phyloP scores from a whole-genome alignment of 768 basidiomycete species.

The Termitomyces sp. region DNA sequence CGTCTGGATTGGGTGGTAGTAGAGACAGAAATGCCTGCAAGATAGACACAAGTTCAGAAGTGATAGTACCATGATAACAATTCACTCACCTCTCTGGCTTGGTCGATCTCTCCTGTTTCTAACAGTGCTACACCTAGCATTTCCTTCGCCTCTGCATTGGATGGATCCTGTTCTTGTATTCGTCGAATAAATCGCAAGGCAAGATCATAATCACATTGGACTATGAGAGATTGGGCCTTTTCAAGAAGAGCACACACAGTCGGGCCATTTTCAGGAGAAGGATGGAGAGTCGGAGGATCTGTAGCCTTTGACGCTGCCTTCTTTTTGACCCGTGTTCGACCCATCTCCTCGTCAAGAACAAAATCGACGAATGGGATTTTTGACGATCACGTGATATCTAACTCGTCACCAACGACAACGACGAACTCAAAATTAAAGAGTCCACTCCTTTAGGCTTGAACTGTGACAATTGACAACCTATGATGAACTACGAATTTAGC shows the following conservation, averaged over 20 bases:
- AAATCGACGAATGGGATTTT: slow-evolving; percentile 14
- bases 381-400: slow-evolving; percentile 22
- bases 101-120: slow-evolving; percentile 72
- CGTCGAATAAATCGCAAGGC: slow-evolving; percentile 68
- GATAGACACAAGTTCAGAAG: not conserved
- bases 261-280: slow-evolving; percentile 26
- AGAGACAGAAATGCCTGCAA: slow-evolving; percentile 55
- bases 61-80: not conserved
- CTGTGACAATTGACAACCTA: not conserved
- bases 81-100: slow-evolving; percentile 57
- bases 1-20: slow-evolving; percentile 55
- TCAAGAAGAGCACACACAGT: slow-evolving; percentile 53
- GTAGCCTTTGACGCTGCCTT: slow-evolving; percentile 30
- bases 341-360: slow-evolving; percentile 32
- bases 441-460: not conserved
- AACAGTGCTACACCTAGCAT: slow-evolving; percentile 75
- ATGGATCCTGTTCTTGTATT: slow-evolving; percentile 56
- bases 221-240: slow-evolving; percentile 76
- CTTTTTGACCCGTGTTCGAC: slow-evolving; percentile 47
- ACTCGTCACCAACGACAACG: not conserved
- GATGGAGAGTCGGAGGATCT: slow-evolving; percentile 15
- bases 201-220: slow-evolving; percentile 81
- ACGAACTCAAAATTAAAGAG: not conserved
- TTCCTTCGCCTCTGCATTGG: slow-evolving; percentile 67
- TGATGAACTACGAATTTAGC: slow-evolving; percentile 29